Percentiles rank a stretch among this genome's conserved stretches.
These are phyloP conservation scores for Alternaria novae-zelandiae DNA, from an alignment of 2,329 filamentous ascomycete species.

Conservation along the genomic window DNA sequence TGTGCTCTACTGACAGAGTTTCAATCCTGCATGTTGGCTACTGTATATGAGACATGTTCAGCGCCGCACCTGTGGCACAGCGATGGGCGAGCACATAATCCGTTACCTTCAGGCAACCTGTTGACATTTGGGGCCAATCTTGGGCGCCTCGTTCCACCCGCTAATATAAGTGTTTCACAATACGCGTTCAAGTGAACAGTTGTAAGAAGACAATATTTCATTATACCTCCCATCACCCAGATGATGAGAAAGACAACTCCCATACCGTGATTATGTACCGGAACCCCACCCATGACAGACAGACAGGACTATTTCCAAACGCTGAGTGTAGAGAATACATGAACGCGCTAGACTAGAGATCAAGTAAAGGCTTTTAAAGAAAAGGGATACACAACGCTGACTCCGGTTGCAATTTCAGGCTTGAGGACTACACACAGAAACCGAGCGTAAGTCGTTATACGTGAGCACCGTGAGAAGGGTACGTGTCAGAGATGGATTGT, in stretches of 20 bases:
- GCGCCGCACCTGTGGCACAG: slow-evolving; percentile 4
- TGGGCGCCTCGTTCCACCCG: background rate
- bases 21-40: background rate
- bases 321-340: slow-evolving; percentile 23
- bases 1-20: background rate
- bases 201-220: slow-evolving; percentile 16
- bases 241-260: slow-evolving; percentile 24
- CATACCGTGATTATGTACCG: slow-evolving; percentile 18
- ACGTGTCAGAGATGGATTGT: slow-evolving; percentile 9
- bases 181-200: background rate
- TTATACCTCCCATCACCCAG: slow-evolving; percentile 23
- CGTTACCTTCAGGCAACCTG: background rate
- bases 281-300: slow-evolving; percentile 23
- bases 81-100: background rate
- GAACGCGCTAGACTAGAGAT: slow-evolving; percentile 30
- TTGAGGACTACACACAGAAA: slow-evolving; percentile 26
- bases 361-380: slow-evolving; percentile 34
- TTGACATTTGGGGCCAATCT: background rate
- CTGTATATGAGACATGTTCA: slow-evolving; percentile 3
- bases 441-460: slow-evolving; percentile 29
- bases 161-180: background rate
- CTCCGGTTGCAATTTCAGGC: slow-evolving; percentile 36
- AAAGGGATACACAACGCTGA: slow-evolving; percentile 31
- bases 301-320: slow-evolving; percentile 13
- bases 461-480: slow-evolving; percentile 30